These are phyloP conservation scores for Vitis hybrid DNA, from an alignment of 177 flowering plant species.

Conservation along the genomic window DNA sequence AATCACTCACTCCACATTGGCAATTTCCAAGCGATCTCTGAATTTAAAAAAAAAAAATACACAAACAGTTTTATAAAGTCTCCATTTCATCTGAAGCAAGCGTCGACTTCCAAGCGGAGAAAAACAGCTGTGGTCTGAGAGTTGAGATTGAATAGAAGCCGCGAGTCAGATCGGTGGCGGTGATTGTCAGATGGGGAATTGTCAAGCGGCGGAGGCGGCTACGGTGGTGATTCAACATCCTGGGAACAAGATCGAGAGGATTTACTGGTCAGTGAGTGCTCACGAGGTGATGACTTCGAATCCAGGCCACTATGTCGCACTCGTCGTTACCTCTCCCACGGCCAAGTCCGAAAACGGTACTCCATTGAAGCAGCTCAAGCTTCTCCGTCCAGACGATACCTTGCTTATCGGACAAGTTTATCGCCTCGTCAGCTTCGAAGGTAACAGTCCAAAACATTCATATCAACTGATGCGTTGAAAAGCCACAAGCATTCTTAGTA, in stretches of 20 bases:
- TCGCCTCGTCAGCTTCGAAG: constrained; percentile 68
- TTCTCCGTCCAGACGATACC: constrained; percentile 62
- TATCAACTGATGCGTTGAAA: not conserved
- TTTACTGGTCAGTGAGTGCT: constrained; percentile 70
- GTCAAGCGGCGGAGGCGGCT: constrained; percentile 86
- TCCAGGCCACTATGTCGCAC: constrained; percentile 82
- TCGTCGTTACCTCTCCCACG: constrained; percentile 37
- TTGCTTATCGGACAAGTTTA: constrained; percentile 66
- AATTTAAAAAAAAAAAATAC: too few species aligned
- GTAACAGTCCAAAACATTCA: constrained; percentile 12
- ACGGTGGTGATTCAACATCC: constrained; percentile 74
- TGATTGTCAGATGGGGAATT: constrained; percentile 63
- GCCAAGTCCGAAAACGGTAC: constrained; percentile 30
- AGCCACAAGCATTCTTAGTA: not conserved
- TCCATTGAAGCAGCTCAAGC: constrained; percentile 59
- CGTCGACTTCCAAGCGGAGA: not conserved
- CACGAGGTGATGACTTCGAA: constrained; percentile 70
- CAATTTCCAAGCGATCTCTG: too few species aligned
- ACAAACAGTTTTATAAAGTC: not conserved
- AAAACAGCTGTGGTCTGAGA: not conserved
- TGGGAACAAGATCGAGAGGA: constrained; percentile 52
- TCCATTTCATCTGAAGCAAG: not conserved
- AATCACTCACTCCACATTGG: too few species aligned
- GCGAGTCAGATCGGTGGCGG: not conserved
- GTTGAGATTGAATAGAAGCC: not conserved